These are phyloP conservation scores for Amoebophrya sp. DNA, from an alignment of 169 alveolate species.

Conservation along the genomic window DNA sequence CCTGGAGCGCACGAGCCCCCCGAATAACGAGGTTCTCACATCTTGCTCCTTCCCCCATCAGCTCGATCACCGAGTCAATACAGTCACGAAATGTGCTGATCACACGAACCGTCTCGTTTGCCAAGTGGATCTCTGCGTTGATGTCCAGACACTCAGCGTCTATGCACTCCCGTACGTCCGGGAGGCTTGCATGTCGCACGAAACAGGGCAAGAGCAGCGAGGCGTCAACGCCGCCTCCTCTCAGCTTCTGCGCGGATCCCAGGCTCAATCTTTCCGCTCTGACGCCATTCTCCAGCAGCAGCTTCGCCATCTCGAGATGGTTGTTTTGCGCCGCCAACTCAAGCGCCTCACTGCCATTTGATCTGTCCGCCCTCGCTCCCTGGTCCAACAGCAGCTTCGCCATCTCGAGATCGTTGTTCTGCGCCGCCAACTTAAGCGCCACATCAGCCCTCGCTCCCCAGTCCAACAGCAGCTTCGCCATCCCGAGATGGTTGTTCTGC, in stretches of 20 bases:
- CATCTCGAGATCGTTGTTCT: neutral
- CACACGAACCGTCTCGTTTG: neutral
- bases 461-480: neutral
- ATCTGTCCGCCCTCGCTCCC: neutral
- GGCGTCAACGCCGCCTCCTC: neutral
- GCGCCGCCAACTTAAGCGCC: neutral
- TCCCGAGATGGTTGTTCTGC: neutral
- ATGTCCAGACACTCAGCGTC: constrained; percentile 11
- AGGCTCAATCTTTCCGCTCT: neutral
- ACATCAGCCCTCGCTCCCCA: neutral
- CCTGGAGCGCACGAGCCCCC: neutral
- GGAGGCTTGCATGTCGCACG: constrained; percentile 24
- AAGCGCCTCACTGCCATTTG: neutral
- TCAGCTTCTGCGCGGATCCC: neutral
- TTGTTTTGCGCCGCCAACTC: neutral
- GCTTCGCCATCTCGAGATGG: neutral
- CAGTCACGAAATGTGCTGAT: neutral
- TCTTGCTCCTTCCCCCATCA: neutral
- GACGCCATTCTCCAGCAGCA: neutral
- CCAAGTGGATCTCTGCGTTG: neutral
- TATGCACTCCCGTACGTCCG: constrained; percentile 16
- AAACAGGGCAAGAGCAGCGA: constrained; percentile 12
- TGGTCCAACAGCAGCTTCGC: neutral
- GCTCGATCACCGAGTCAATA: neutral
- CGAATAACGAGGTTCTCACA: neutral